Percentiles rank a stretch among this genome's conserved stretches.
These are phyloP conservation scores for Aspergillus puulaauensis DNA, from an alignment of 2,329 filamentous ascomycete genomes.

Conservation along the genomic window DNA sequence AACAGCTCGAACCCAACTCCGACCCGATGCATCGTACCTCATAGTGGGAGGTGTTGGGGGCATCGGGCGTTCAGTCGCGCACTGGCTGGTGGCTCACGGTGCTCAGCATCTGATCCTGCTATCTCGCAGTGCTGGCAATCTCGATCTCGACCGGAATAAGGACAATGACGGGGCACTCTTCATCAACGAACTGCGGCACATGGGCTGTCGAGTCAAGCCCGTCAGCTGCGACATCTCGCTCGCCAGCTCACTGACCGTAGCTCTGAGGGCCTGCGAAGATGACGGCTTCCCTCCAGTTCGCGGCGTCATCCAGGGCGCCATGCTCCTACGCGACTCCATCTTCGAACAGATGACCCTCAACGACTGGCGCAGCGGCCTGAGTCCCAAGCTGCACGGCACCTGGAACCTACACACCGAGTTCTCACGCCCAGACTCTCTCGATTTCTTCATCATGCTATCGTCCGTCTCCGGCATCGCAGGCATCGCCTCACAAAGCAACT, in stretches of 20 bases:
- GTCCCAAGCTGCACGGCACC: conserved; percentile 18
- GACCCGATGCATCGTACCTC: conserved; percentile 11
- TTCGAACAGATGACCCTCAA: conserved; percentile 17
- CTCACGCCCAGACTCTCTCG: conserved; percentile 39
- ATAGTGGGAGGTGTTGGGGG: conserved; percentile 21
- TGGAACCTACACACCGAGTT: conserved; percentile 21
- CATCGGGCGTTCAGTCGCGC: conserved; percentile 13
- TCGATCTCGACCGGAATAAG: background rate
- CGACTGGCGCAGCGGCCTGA: conserved; percentile 5
- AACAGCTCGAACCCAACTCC: background rate
- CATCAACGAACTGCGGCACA: background rate
- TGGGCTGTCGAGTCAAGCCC: background rate
- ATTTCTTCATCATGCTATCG: conserved; percentile 66
- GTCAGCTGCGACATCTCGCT: background rate
- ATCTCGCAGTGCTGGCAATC: background rate
- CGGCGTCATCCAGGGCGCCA: conserved; percentile 21
- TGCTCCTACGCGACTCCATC: conserved; percentile 19
- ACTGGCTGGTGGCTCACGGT: conserved; percentile 13
- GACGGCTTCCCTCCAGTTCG: conserved; percentile 4
- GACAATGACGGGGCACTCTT: background rate
- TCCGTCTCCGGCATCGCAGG: conserved; percentile 37
- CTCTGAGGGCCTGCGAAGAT: background rate
- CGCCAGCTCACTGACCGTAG: background rate
- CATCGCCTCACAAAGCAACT: conserved; percentile 30
- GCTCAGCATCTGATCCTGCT: conserved; percentile 11